Evolutionary conservation across 2,329 filamentous ascomycete genomes (phyloP).

Genomic region (Tricladium varicosporioides): DNA sequence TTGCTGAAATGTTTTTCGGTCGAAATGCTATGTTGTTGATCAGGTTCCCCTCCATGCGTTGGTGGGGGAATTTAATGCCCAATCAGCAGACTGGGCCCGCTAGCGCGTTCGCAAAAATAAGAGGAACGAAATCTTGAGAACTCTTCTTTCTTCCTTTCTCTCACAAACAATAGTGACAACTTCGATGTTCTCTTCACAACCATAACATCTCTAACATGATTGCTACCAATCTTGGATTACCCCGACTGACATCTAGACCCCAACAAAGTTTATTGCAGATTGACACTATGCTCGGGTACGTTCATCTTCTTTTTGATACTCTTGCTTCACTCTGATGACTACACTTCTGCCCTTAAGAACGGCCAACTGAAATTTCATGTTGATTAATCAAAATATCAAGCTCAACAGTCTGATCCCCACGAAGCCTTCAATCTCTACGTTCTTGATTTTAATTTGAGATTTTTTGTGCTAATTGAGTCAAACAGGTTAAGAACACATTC

Average conservation of each 20-base stretch:
- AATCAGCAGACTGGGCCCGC: neutral
- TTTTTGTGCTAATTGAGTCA: no score
- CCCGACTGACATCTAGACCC: no score
- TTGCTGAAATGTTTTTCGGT: neutral
- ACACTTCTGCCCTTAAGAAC: slow-evolving; percentile 57
- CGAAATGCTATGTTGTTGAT: neutral
- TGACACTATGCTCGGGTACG: slow-evolving; percentile 3
- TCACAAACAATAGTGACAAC: no score
- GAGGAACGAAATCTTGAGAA: neutral
- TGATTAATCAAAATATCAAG: slow-evolving; percentile 57
- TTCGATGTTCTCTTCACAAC: no score
- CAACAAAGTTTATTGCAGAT: no score
- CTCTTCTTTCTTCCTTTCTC: neutral
- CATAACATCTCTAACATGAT: no score
- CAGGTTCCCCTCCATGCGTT: slow-evolving; percentile 1
- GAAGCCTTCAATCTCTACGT: neutral
- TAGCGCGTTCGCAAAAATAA: neutral
- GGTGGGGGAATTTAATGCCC: slow-evolving; percentile 14
- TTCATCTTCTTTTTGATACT: slow-evolving; percentile 8
- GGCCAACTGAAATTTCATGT: slow-evolving; percentile 63
- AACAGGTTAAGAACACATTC: no score
- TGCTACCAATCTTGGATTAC: no score
- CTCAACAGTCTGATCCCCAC: slow-evolving; percentile 59
- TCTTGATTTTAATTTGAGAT: neutral
- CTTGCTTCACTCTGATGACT: slow-evolving; percentile 50